Percentiles rank a stretch among this genome's conserved stretches.
These are phyloP conservation scores for Cladophialophora chaetospira DNA, from an alignment of 2,329 filamentous ascomycete genomes.

Conservation along the genomic window DNA sequence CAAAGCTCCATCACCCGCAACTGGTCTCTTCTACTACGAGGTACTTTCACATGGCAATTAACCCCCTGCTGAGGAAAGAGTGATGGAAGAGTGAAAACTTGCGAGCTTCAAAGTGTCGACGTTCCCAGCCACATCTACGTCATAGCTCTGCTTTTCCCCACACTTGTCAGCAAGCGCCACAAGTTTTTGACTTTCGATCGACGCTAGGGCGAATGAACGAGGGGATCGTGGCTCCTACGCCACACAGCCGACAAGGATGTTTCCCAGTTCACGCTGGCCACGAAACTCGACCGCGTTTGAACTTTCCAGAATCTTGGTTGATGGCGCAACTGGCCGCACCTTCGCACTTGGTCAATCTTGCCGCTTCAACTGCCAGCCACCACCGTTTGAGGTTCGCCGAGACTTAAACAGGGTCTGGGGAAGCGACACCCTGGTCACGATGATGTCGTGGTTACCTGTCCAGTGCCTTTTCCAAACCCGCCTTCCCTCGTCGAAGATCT, in stretches of 20 bases:
- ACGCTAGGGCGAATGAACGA: neutral
- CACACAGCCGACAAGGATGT: constrained; percentile 20
- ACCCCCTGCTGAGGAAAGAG: too few relatives aligned
- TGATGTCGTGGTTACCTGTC: constrained; percentile 26
- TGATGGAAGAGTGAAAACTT: too few relatives aligned
- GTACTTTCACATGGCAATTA: too few relatives aligned
- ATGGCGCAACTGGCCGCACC: neutral
- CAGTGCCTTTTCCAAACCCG: constrained; percentile 13
- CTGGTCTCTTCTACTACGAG: too few relatives aligned
- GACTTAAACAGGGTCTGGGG: constrained; percentile 6
- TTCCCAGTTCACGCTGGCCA: constrained; percentile 31
- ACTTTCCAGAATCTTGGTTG: constrained; percentile 15
- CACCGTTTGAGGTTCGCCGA: neutral
- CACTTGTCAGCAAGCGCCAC: too few relatives aligned
- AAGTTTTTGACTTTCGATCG: neutral
- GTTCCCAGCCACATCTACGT: too few relatives aligned
- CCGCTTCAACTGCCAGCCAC: constrained; percentile 15
- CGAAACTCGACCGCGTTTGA: neutral
- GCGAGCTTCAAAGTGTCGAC: too few relatives aligned
- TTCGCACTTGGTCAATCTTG: constrained; percentile 6
- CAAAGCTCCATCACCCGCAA: too few relatives aligned
- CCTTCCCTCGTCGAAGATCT: neutral
- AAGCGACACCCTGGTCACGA: constrained; percentile 16
- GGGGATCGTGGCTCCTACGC: neutral
- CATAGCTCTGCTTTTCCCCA: too few relatives aligned